Evolutionary conservation across 108 stramenopile species (phyloP).

Genomic region (Skeletonema tropicum): DNA sequence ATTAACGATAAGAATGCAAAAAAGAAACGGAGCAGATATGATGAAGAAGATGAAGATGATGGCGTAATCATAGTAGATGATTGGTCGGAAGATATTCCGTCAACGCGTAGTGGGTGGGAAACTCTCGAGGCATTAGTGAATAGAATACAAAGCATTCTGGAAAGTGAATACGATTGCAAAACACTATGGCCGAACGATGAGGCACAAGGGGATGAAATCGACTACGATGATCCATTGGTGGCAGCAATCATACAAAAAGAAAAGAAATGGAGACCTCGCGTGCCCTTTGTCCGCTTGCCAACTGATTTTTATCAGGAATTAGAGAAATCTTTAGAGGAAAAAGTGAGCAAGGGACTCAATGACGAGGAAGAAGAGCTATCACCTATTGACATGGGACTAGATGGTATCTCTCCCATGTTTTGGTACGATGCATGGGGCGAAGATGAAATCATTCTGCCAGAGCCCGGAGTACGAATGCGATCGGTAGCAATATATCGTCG

Average conservation of each 20-base stretch:
- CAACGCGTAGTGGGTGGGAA: constrained; percentile 29
- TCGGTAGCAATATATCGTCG: constrained; percentile 74
- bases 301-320: constrained; percentile 60
- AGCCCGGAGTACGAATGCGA: constrained; percentile 61
- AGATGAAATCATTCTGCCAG: constrained; percentile 60
- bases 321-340: constrained; percentile 18
- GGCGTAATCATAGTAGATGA: constrained; percentile 34
- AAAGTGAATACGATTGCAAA: constrained; percentile 51
- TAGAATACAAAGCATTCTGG: constrained; percentile 56
- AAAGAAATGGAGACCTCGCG: constrained; percentile 60
- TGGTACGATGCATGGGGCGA: constrained; percentile 77
- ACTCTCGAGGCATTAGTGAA: constrained; percentile 46
- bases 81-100: constrained; percentile 5
- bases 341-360: neutral
- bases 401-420: constrained; percentile 87
- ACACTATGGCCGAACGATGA: constrained; percentile 64
- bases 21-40: neutral
- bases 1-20: constrained; percentile 24
- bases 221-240: constrained; percentile 18
- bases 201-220: constrained; percentile 34
- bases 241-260: constrained; percentile 21
- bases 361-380: constrained; percentile 57
- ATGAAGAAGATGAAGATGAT: constrained; percentile 38
- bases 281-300: constrained; percentile 83
- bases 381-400: constrained; percentile 43